Evolutionary conservation across 2,329 filamentous ascomycete species (phyloP), one percentile per base, ranked within the genome.

Genomic region (Aspergillus hiratsukae): DNA sequence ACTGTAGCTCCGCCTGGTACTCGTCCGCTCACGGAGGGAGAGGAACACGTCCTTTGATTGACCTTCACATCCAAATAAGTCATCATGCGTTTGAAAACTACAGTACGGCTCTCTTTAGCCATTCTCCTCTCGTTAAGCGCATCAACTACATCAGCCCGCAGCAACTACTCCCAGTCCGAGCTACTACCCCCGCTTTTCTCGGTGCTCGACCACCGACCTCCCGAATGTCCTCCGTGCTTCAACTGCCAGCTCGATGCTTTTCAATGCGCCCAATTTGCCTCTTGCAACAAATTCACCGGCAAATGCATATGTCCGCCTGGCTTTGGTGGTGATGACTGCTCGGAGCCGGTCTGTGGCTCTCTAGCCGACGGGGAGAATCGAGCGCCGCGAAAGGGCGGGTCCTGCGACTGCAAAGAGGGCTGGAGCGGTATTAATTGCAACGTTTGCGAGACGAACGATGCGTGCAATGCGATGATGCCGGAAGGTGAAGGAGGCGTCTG

Each of bases 391-490:
- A 78, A 85, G 52, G 86, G 84, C 60, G 81, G 86, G 56, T 78
- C 80, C 43, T 99, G 94, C 76, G 79, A 91, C 45, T 99, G 94
- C 74, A 88, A 92, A 69, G 89, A 96, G 40, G 94, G 94, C 55
- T 99, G 94, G 94, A 84, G 84, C 43, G 94, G 94, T 61, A 93
- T 99, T 77, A 99, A 99, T 79, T 99, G 94, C 83, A 99, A 94
- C 68, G 90, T 99, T 55, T 99, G 94, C 76, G 86, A 88, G 58
- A 85, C 86, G 3, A 82, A 97, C 71, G 80, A 88, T 64, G 92
- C 89, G 17, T 99, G 94, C 69, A 85, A 94, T 71, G 87, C 90
- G 35, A 79, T 99, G 75, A 96, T 96, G 87, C 90, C 90, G 3
- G 86, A 87, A 14, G 84, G 84, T 3, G 83, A 90, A 59, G 91